Base-by-base conservation (phyloP, 805 yeast species). In the Kodamaea sagamina region DNA sequence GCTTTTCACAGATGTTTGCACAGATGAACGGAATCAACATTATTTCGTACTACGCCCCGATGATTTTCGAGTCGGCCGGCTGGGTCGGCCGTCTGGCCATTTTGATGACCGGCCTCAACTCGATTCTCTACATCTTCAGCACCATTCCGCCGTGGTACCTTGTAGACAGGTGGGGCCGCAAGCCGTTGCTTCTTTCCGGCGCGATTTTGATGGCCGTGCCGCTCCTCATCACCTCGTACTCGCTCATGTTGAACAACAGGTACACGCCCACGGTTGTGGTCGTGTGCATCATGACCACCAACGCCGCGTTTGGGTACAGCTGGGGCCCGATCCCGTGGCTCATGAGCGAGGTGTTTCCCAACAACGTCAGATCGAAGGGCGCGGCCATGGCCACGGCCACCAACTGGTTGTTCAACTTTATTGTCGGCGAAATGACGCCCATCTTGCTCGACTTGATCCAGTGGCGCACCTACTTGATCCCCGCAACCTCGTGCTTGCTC, bases 291-390 rank as follows among this genome's bases (percentile, higher is more conserved):
- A 76, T 89, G 42, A 65, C 87, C 11, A 87, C 82, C 68, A 89
- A 88, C 57, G 86, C 95, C 1, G 81, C 82, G 3, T 89, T 89
- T 65, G 97, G 96, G 12, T 81, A 80, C 56, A 82, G 92, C 42
- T 90, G 96, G 95, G 97, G 97, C 7, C 96, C 96, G 3, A 82
- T 89, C 42, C 95, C 95, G 9, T 89, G 97, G 97, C 65, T 84
- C 32, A 88, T 90, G 52, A 84, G 87, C 47, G 96, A 88, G 65
- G 88, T 90, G 38, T 75, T 89, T 42, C 97, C 97, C 0, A 77
- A 86, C 49, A 73, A 83, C 13, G 88, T 89, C 8, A 77, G 97
- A 42, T 88, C 96, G 3, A 86, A 89, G 54, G 96, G 96, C 46
- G 95, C 96, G 0, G 87, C 95, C 2, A 68, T 88, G 48, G 84